Conservation (phyloP, 1,284 basidiomycete genomes). For the Heterobasidion occidentale region DNA sequence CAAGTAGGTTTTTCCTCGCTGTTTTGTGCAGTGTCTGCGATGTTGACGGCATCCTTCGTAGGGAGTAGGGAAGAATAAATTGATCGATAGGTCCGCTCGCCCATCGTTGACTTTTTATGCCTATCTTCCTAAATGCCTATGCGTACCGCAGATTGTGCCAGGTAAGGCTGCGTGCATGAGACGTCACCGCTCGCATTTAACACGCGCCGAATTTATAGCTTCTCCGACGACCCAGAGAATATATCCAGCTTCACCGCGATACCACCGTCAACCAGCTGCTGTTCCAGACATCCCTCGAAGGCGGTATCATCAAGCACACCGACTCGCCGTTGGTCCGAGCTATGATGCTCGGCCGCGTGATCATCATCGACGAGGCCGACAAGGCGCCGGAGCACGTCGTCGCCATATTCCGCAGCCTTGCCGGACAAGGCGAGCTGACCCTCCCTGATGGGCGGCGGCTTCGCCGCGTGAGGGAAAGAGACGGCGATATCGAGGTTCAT, state of each 20-base stretch:
- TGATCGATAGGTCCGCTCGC: slow-evolving; percentile 46
- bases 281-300: slow-evolving; percentile 54
- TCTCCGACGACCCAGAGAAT: slow-evolving; percentile 54
- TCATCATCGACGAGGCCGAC: slow-evolving; percentile 63
- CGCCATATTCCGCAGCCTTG: slow-evolving; percentile 59
- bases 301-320: slow-evolving; percentile 47
- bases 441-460: slow-evolving; percentile 55
- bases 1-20: slow-evolving; percentile 30
- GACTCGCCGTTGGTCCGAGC: slow-evolving; percentile 61
- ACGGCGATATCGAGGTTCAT: slow-evolving; percentile 50
- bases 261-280: slow-evolving; percentile 63
- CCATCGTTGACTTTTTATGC: not conserved
- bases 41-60: slow-evolving; percentile 11
- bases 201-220: slow-evolving; percentile 27
- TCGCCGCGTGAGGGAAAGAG: slow-evolving; percentile 33
- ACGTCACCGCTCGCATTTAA: not conserved
- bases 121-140: not conserved
- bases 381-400: slow-evolving; percentile 67
- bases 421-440: slow-evolving; percentile 53
- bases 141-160: slow-evolving; percentile 40
- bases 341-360: slow-evolving; percentile 48
- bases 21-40: not conserved
- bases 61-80: slow-evolving; percentile 66
- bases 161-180: slow-evolving; percentile 20
- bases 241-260: slow-evolving; percentile 61